Conservation (phyloP, 139 green algal species). For the Zygnema circumcarinatum region DNA sequence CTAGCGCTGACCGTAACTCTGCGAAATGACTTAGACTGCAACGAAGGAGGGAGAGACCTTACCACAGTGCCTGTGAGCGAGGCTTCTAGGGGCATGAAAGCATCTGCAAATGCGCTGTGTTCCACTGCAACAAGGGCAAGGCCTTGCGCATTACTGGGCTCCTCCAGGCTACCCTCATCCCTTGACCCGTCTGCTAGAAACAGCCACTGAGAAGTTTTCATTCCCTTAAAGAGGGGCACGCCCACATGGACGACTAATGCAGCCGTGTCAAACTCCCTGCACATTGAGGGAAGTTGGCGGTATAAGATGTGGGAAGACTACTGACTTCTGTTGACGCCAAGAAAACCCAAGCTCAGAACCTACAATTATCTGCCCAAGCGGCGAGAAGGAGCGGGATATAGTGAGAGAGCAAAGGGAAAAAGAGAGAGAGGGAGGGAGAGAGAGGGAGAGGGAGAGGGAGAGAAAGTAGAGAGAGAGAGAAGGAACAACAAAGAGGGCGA, state of each 20-base stretch:
- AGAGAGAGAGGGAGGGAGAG: no score
- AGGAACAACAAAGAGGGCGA: no score
- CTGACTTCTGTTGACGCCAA: no score
- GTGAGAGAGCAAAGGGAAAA: no score
- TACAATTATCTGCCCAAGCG: no score
- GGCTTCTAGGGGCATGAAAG: neutral
- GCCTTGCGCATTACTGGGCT: neutral
- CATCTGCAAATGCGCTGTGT: neutral
- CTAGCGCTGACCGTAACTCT: neutral
- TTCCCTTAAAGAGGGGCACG: neutral
- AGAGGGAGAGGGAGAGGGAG: no score
- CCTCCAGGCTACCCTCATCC: neutral
- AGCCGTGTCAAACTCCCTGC: slow-evolving; percentile 7
- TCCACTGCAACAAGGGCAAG: neutral
- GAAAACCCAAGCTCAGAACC: no score
- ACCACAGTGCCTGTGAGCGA: slow-evolving; percentile 2
- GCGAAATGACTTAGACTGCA: neutral
- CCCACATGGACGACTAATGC: slow-evolving; percentile 7
- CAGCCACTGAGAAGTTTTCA: slow-evolving; percentile 5
- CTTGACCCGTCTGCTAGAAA: neutral
- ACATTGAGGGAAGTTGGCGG: no score
- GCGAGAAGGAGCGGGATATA: no score
- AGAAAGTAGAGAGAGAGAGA: no score
- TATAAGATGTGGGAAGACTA: no score
- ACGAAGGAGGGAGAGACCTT: neutral